Conservation (phyloP, 306 rosid species). For the Astragalus glycyphyllos region DNA sequence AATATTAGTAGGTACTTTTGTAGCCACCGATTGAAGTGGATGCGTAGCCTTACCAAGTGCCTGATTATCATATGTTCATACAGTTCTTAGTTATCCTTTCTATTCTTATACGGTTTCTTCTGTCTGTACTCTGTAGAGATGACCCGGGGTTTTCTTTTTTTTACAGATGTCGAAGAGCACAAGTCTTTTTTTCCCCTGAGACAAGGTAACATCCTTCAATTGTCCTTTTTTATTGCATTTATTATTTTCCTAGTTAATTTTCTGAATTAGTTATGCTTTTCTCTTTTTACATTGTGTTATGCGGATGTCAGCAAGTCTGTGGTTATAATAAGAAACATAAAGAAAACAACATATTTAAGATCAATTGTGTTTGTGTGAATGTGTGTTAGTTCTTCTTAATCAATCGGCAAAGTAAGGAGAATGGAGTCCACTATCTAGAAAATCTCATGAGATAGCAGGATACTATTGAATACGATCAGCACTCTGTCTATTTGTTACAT, state of each 20-base stretch:
- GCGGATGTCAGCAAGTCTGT: neutral
- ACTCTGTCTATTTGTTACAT: neutral
- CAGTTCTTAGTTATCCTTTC: neutral
- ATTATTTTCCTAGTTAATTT: neutral
- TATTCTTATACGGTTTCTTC: constrained; percentile 11
- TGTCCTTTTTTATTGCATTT: neutral
- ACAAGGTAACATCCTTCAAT: neutral
- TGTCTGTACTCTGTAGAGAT: constrained; percentile 8
- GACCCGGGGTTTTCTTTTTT: neutral
- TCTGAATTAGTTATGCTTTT: neutral
- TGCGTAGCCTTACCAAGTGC: neutral
- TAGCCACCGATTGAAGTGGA: neutral
- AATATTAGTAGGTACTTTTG: neutral
- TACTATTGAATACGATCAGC: neutral
- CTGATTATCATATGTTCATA: constrained; percentile 4
- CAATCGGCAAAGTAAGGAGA: neutral
- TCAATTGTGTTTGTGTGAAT: too few relatives aligned
- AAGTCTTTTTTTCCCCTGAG: neutral
- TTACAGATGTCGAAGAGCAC: constrained; percentile 14
- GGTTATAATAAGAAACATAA: neutral
- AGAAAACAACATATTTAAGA: neutral
- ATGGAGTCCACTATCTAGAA: too few relatives aligned
- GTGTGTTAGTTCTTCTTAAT: neutral
- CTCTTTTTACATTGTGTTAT: neutral
- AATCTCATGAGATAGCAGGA: neutral